Evolutionary conservation across 108 stramenopile genomes (phyloP).

Genomic region (Chaetoceros muelleri): DNA sequence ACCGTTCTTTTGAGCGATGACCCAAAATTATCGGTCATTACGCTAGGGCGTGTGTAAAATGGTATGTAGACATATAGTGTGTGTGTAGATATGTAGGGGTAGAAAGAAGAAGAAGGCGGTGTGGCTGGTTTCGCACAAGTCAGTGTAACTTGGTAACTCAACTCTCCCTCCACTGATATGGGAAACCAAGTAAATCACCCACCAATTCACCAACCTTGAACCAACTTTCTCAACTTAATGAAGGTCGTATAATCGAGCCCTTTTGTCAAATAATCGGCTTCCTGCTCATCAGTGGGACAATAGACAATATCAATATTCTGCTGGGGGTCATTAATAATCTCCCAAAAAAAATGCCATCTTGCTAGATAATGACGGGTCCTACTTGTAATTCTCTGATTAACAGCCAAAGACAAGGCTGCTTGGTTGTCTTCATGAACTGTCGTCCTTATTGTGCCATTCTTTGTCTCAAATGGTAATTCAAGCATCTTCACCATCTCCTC

Average conservation of each 20-base stretch:
- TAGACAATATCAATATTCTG: background rate
- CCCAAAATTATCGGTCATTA: background rate
- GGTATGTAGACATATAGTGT: too few species aligned
- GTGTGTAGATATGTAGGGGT: too few species aligned
- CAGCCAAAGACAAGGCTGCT: constrained; percentile 9
- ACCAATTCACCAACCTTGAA: background rate
- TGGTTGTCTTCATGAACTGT: constrained; percentile 20
- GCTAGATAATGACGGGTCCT: constrained; percentile 14
- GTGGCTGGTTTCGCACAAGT: too few species aligned
- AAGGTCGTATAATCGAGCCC: background rate
- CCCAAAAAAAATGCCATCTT: constrained; percentile 25
- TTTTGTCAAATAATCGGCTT: background rate
- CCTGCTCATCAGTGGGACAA: background rate
- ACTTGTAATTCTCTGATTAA: constrained; percentile 15
- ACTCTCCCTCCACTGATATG: background rate
- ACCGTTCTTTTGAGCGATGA: too few species aligned
- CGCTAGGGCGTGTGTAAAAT: too few species aligned
- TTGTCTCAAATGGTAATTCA: background rate
- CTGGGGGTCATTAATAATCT: background rate
- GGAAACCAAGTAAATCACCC: background rate
- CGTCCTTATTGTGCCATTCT: background rate
- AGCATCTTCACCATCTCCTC: constrained; percentile 3
- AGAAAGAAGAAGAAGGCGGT: too few species aligned
- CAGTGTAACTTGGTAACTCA: background rate
- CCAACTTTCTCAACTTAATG: background rate